Evolutionary conservation across 208 protist genomes (phyloP).

Genomic region (Leishmania braziliensis): DNA sequence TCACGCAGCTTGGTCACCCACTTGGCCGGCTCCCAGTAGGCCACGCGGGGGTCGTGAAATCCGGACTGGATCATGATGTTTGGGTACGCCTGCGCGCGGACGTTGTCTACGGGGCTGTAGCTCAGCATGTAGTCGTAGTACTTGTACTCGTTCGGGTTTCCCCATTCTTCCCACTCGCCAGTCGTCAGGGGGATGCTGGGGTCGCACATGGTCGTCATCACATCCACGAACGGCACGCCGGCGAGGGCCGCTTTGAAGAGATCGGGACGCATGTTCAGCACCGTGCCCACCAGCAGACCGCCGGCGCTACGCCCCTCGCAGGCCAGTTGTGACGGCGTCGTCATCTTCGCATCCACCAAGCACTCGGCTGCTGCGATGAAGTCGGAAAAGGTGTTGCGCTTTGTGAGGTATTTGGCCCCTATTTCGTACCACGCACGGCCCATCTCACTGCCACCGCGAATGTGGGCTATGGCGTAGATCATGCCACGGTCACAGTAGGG

Average conservation of each 20-base stretch:
- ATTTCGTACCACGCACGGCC: slow-evolving; percentile 91
- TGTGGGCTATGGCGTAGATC: slow-evolving; percentile 90
- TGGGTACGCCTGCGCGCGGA: slow-evolving; percentile 86
- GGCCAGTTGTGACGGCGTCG: slow-evolving; percentile 67
- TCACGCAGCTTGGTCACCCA: slow-evolving; percentile 88
- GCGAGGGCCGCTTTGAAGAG: slow-evolving; percentile 85
- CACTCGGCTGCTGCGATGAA: slow-evolving; percentile 91
- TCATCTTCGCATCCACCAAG: slow-evolving; percentile 73
- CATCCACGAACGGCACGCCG: slow-evolving; percentile 94
- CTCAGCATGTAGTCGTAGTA: slow-evolving; percentile 95
- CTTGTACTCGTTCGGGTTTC: slow-evolving; percentile 94
- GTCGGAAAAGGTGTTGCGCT: slow-evolving; percentile 94
- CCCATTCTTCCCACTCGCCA: slow-evolving; percentile 95
- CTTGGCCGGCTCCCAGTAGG: slow-evolving; percentile 94
- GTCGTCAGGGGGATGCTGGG: slow-evolving; percentile 90
- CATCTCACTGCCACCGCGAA: slow-evolving; percentile 94
- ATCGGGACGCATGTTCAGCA: slow-evolving; percentile 93
- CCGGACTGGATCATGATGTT: slow-evolving; percentile 85
- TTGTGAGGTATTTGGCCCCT: slow-evolving; percentile 92
- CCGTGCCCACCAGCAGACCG: slow-evolving; percentile 91
- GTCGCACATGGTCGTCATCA: slow-evolving; percentile 95
- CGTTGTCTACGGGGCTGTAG: slow-evolving; percentile 94
- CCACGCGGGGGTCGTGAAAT: slow-evolving; percentile 88
- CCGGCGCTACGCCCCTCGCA: slow-evolving; percentile 93
- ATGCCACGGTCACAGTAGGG: slow-evolving; percentile 90